Evolutionary conservation across 345 rosid genomes (phyloP).

Genomic region (Salix exigua): DNA sequence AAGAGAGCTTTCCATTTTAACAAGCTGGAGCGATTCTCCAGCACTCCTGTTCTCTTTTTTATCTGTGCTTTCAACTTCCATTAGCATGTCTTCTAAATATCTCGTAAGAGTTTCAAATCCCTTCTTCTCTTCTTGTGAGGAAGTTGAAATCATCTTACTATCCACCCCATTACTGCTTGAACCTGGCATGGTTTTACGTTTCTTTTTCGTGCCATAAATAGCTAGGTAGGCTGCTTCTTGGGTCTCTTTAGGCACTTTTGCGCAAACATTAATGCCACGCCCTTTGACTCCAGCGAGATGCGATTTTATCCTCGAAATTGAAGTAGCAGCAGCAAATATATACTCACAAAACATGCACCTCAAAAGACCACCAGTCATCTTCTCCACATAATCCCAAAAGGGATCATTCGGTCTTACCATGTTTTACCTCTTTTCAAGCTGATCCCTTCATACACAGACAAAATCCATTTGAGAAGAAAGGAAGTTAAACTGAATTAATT

Average conservation of each 20-base stretch:
- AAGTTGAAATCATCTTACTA: neutral
- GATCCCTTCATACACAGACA: neutral
- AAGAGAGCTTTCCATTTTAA: neutral
- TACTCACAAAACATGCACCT: constrained; percentile 9
- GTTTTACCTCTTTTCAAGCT: neutral
- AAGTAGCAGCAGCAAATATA: neutral
- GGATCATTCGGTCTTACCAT: neutral
- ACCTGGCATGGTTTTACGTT: neutral
- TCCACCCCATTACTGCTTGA: neutral
- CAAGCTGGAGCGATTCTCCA: neutral
- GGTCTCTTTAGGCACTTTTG: constrained; percentile 1
- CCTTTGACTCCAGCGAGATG: constrained; percentile 1
- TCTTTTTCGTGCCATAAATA: neutral
- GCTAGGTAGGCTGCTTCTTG: neutral
- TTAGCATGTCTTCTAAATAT: neutral
- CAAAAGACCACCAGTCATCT: neutral
- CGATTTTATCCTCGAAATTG: constrained; percentile 7
- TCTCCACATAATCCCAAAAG: constrained; percentile 3
- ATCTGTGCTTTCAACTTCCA: neutral
- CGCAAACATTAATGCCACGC: neutral
- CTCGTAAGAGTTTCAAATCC: neutral
- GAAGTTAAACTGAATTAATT: neutral
- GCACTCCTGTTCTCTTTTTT: neutral
- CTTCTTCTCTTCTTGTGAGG: neutral
- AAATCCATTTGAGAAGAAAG: neutral